Conservation (phyloP, 257 asterid species). For the Fraxinus excelsior region DNA sequence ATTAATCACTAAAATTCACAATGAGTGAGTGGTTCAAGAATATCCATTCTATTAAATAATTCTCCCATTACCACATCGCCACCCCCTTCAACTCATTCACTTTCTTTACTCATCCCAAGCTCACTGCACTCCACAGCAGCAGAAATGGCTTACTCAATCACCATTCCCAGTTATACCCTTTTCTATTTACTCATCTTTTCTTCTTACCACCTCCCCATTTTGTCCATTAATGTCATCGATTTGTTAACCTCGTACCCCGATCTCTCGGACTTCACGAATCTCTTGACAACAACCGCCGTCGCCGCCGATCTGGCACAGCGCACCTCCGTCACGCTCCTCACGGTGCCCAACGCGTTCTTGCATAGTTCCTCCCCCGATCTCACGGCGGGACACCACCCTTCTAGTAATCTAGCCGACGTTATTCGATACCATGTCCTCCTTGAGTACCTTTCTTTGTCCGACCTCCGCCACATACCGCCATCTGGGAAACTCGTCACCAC, state of each 20-base stretch:
- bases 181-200: constrained; percentile 53
- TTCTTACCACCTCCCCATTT: constrained; percentile 31
- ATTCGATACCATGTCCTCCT: constrained; percentile 87
- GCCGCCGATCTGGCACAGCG: constrained; percentile 62
- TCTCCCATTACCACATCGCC: constrained; percentile 3
- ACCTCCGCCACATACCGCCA: constrained; percentile 64
- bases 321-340: constrained; percentile 63
- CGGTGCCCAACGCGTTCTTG: constrained; percentile 65
- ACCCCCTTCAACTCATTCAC: constrained; percentile 21
- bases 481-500: constrained; percentile 65
- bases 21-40: constrained; percentile 16
- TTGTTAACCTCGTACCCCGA: constrained; percentile 57
- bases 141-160: constrained; percentile 52
- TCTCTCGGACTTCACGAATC: constrained; percentile 63
- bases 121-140: constrained; percentile 28
- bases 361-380: constrained; percentile 37
- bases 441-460: constrained; percentile 60
- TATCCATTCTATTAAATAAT: constrained; percentile 3
- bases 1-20: constrained; percentile 1
- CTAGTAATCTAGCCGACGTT: constrained; percentile 59
- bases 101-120: constrained; percentile 21
- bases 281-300: constrained; percentile 67
- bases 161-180: constrained; percentile 58
- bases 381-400: constrained; percentile 29
- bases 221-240: constrained; percentile 51